These are phyloP conservation scores for Astrothelium subdiscretum DNA, from an alignment of 495 filamentous ascomycete species.

Conservation along the genomic window DNA sequence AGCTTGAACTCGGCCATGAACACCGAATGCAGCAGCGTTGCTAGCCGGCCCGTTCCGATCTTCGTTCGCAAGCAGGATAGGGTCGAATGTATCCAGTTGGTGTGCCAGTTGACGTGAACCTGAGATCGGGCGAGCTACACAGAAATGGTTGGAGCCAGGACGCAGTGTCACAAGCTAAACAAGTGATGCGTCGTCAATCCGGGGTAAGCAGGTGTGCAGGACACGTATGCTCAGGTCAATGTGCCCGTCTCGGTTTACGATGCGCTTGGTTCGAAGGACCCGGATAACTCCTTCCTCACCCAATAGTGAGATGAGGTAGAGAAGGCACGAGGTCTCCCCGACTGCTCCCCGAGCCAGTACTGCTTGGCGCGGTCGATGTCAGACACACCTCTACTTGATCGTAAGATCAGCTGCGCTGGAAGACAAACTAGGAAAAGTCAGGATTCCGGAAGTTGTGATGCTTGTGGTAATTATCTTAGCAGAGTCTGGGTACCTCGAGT, in stretches of 20 bases:
- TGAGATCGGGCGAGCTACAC: not conserved
- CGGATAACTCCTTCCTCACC: not conserved
- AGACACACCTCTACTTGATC: not conserved
- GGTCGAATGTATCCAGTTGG: not conserved
- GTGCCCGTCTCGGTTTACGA: too few species aligned
- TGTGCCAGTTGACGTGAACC: not conserved
- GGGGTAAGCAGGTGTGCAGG: not conserved
- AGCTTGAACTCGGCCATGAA: conserved; percentile 29
- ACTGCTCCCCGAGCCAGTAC: not conserved
- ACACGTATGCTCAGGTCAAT: too few species aligned
- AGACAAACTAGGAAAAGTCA: too few species aligned
- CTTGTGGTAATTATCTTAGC: too few species aligned
- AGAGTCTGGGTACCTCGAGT: too few species aligned
- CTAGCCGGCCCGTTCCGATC: not conserved
- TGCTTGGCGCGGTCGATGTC: not conserved
- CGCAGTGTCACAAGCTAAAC: not conserved
- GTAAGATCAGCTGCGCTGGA: not conserved
- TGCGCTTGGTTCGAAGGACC: not conserved
- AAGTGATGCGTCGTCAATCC: not conserved
- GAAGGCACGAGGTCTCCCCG: not conserved
- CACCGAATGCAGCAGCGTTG: not conserved
- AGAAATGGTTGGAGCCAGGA: not conserved
- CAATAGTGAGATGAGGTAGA: not conserved
- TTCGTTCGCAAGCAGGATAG: not conserved
- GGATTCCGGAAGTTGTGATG: too few species aligned